Evolutionary conservation across 1,139 yeast species (phyloP), one percentile per base, ranked within the genome.

Genomic region (Diutina scorzettiae): DNA sequence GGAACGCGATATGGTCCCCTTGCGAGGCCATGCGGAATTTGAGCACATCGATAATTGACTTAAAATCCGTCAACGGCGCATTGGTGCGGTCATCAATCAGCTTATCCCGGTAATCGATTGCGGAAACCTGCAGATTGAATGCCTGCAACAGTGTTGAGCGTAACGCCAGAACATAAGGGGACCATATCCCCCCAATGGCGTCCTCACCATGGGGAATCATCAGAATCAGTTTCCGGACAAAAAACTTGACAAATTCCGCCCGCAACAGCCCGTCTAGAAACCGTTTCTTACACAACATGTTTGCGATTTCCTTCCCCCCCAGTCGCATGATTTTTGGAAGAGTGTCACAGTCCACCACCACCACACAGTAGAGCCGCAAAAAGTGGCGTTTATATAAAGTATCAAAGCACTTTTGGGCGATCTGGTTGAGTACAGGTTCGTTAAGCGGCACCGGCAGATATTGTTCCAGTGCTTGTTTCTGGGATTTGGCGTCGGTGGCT

Each of bases 251-350:
- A 59, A 76, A 89, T 33, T 78, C 81, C 0, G 95, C 82, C 25
- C 76, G 72, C 29, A 91, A 63, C 9, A 74, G 67, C 1, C 97
- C 97, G 49, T 78, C 82, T 41, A 81, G 69, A 53, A 87, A 87
- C 49, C 76, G 72, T 51, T 84, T 78, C 48, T 89, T 86, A 51
- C 96, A 89, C 41, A 93, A 69, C 79, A 89, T 85, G 51, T 89
- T 91, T 2, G 98, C 97, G 50, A 91, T 83, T 53, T 93, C 98
- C 27, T 81, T 69, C 11, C 94, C 79, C 6, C 96, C 96, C 59
- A 86, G 79, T 53, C 93, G 66, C 56, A 78, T 69, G 21, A 85
- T 81, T 53, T 95, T 74, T 1, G 98, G 96, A 30, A 93, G 66
- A 0, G 89, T 71, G 47, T 85, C 87, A 30, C 86, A 80, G 31